Evolutionary conservation across 805 yeast species (phyloP).

Genomic region (Candida bentonensis): DNA sequence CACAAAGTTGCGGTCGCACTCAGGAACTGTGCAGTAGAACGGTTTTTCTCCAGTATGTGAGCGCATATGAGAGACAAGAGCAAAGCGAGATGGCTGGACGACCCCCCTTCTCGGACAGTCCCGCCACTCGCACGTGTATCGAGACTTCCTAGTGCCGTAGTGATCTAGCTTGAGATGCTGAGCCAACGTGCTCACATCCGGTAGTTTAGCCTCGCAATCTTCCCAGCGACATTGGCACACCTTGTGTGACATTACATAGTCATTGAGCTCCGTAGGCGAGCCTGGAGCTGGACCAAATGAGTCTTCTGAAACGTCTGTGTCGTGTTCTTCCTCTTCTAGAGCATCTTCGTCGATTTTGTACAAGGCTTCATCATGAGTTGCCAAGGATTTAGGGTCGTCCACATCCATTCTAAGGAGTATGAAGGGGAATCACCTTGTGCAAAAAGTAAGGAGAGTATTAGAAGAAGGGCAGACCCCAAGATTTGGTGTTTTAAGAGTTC

Average conservation of each 20-base stretch:
- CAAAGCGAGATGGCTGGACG: constrained; percentile 39
- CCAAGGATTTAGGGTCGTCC: not conserved
- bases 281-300: not conserved
- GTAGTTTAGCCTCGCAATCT: constrained; percentile 20
- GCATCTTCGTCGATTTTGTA: not conserved
- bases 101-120: constrained; percentile 40
- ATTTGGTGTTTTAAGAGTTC: too few relatives aligned
- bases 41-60: constrained; percentile 58
- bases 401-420: too few relatives aligned
- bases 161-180: constrained; percentile 28
- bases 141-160: constrained; percentile 20
- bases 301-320: constrained; percentile 1
- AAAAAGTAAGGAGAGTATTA: too few relatives aligned
- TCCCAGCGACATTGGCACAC: constrained; percentile 25
- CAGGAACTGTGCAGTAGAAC: constrained; percentile 50
- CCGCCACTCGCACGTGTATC: constrained; percentile 48
- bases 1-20: constrained; percentile 46
- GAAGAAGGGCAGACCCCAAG: too few relatives aligned
- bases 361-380: not conserved
- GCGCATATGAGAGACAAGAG: constrained; percentile 47
- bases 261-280: not conserved
- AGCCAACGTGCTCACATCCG: constrained; percentile 26
- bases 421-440: too few relatives aligned
- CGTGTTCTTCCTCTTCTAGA: not conserved
- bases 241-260: not conserved